Evolutionary conservation across 2,329 filamentous ascomycete genomes (phyloP), one percentile per base, ranked within the genome.

Genomic region (Onygenales sp.): DNA sequence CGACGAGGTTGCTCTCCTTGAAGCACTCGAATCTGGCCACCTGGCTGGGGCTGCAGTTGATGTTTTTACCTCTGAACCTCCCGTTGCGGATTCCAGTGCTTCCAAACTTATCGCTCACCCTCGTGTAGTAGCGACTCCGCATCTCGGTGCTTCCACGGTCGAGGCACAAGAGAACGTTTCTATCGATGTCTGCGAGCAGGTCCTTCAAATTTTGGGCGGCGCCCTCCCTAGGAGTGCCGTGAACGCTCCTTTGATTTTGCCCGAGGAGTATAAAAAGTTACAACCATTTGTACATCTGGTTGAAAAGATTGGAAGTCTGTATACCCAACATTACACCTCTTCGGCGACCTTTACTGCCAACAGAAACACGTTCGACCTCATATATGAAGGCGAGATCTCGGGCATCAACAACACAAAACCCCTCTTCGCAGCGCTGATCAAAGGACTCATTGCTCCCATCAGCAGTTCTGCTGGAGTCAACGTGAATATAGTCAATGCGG

Each of bases 151-250:
- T 0, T 88, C 84, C 0, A 93, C 88, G 0, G 78, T 86, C 36
- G 88, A 93, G 74, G 88, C 88, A 0, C 87, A 93, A 66, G 87
- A 92, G 63, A 91, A 90, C 56, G 87, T 91, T 3, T 87, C 85
- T 1, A 80, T 91, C 57, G 88, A 92, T 61, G 88, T 92, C 7
- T 92, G 87, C 67, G 84, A 85, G 36, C 87, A 93, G 69, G 86
- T 91, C 10, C 76, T 87, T 0, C 79, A 84, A 54, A 88, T 92
- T 42, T 74, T 93, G 2, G 75, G 77, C 0, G 87, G 87, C 2
- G 84, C 85, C 0, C 75, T 91, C 1, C 87, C 88, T 0, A 86
- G 86, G 1, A 82, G 79, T 17, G 87, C 87, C 4, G 87, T 92
- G 63, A 92, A 93, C 58, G 87, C 87, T 0, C 87, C 88, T 4